phyloP scores from a whole-genome alignment of 257 asterid genomes.

The Solanum arcanum region DNA sequence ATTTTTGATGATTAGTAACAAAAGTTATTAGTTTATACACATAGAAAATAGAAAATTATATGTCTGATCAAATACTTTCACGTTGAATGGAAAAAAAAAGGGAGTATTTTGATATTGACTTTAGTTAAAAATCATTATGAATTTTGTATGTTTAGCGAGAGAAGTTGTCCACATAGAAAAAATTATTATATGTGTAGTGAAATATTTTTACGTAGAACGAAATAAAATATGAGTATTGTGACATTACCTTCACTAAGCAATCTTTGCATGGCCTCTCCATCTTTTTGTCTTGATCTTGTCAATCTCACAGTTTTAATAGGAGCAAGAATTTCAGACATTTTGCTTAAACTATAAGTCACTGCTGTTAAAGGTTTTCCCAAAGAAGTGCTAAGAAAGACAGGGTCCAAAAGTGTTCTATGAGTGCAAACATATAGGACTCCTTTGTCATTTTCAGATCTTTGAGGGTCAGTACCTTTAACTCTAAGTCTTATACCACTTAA shows the following conservation, averaged over 20 bases:
- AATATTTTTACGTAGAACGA: background rate
- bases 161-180: too few relatives aligned
- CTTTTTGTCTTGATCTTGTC: slow-evolving; percentile 46
- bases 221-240: background rate
- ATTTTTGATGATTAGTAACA: too few relatives aligned
- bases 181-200: background rate
- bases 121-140: too few relatives aligned
- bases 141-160: background rate
- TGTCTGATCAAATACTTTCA: too few relatives aligned
- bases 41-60: too few relatives aligned
- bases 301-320: slow-evolving; percentile 62
- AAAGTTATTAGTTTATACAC: too few relatives aligned
- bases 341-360: slow-evolving; percentile 83
- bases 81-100: too few relatives aligned
- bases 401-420: slow-evolving; percentile 78
- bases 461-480: slow-evolving; percentile 23
- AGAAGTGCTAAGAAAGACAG: slow-evolving; percentile 57
- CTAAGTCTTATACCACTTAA: slow-evolving; percentile 36
- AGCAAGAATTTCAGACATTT: slow-evolving; percentile 67
- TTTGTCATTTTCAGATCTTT: slow-evolving; percentile 10
- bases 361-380: slow-evolving; percentile 54
- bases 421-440: slow-evolving; percentile 76
- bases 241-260: slow-evolving; percentile 19
- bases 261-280: slow-evolving; percentile 46
- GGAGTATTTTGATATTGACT: background rate